Conservation (phyloP, 225 moss, liverwort and hornwort genomes). For the Rhytidiadelphus loreus region DNA sequence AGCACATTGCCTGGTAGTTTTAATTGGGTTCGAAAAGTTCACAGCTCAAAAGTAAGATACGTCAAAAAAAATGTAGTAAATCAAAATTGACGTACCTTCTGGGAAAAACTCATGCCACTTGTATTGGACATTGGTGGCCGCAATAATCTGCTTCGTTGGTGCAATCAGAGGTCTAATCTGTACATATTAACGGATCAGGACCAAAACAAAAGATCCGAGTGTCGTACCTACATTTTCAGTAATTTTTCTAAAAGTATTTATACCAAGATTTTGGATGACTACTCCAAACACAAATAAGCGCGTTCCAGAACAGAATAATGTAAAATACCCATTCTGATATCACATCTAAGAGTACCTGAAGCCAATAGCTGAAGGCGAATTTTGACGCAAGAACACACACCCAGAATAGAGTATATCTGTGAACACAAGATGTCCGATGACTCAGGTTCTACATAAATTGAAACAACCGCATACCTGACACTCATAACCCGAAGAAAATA, state of each 20-base stretch:
- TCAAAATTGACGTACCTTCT: constrained; percentile 23
- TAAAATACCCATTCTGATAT: neutral
- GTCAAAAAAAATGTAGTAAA: neutral
- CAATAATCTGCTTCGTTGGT: constrained; percentile 85
- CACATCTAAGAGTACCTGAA: constrained; percentile 51
- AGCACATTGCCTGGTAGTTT: neutral
- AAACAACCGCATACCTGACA: neutral
- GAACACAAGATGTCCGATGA: neutral
- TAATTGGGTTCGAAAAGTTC: neutral
- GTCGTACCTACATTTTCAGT: neutral
- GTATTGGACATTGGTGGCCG: constrained; percentile 37
- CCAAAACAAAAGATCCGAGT: neutral
- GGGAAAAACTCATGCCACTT: constrained; percentile 87
- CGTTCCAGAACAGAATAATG: neutral
- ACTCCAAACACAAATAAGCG: neutral
- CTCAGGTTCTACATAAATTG: neutral
- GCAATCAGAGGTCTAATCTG: constrained; percentile 81
- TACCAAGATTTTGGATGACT: neutral
- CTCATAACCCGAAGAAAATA: neutral
- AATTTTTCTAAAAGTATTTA: neutral
- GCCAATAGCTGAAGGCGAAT: constrained; percentile 91
- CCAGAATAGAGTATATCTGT: constrained; percentile 86
- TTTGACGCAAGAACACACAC: constrained; percentile 60
- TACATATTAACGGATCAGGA: neutral
- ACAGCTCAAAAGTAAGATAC: neutral